phyloP scores from a whole-genome alignment of 495 filamentous ascomycete genomes.

The Bacidia rubella region DNA sequence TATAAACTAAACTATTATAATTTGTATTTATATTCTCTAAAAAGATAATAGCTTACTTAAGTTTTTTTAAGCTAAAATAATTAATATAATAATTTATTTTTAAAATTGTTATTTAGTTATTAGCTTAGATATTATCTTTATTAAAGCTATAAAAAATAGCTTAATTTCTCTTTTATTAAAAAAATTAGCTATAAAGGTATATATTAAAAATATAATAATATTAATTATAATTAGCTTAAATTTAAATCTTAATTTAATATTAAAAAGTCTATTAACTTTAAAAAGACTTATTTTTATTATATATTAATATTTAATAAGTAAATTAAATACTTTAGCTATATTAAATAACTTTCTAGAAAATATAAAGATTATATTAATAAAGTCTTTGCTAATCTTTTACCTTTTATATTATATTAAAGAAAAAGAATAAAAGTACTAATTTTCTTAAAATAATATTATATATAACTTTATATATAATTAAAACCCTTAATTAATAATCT shows the following conservation, averaged over 20 bases:
- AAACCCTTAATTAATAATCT: neutral
- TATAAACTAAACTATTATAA: neutral
- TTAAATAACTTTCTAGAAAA: too few species aligned
- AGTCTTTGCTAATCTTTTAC: neutral
- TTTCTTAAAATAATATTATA: neutral
- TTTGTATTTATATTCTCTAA: neutral
- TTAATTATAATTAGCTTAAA: too few species aligned
- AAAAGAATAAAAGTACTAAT: neutral
- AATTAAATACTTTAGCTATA: too few species aligned
- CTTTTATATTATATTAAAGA: neutral
- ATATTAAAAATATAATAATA: neutral
- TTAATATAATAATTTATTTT: neutral
- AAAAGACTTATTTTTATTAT: too few species aligned
- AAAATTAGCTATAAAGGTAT: neutral
- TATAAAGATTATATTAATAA: too few species aligned
- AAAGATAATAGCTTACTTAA: neutral
- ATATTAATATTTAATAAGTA: too few species aligned
- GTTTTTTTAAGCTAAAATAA: conserved; percentile 9
- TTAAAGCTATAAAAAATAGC: too few species aligned
- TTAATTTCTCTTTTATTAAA: too few species aligned
- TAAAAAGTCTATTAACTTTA: too few species aligned
- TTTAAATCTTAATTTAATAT: neutral
- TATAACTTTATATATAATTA: too few species aligned
- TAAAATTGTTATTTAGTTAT: too few species aligned
- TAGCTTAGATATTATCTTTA: too few species aligned